Conservation (phyloP, 352 stramenopile genomes). For the Phytophthora macrochlamydospora region DNA sequence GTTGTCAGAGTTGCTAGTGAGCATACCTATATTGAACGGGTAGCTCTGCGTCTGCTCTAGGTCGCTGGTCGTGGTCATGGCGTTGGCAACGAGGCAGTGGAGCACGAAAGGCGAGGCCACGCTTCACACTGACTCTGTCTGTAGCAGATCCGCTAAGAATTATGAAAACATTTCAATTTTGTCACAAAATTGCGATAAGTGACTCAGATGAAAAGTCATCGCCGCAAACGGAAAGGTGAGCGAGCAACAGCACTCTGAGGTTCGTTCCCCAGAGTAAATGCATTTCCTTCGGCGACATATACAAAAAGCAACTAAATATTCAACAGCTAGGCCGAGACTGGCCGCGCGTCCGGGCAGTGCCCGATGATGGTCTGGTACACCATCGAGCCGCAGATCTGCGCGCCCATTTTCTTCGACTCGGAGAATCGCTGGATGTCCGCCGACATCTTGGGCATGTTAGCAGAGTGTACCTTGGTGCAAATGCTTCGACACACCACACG, state of each 20-base stretch:
- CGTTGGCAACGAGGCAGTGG: neutral
- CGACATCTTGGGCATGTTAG: constrained; percentile 20
- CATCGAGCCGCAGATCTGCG: constrained; percentile 35
- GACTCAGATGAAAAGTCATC: too few relatives aligned
- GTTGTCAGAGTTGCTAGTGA: too few relatives aligned
- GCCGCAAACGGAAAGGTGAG: neutral
- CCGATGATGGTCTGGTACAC: constrained; percentile 40
- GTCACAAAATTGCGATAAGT: too few relatives aligned
- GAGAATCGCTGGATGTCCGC: constrained; percentile 31
- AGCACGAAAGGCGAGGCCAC: neutral
- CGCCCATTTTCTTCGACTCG: constrained; percentile 39
- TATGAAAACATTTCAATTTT: too few relatives aligned
- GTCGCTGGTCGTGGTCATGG: constrained; percentile 3
- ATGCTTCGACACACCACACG: constrained; percentile 41
- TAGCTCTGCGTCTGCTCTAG: neutral
- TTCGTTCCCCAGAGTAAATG: neutral
- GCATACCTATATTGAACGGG: neutral
- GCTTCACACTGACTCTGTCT: too few relatives aligned
- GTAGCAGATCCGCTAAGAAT: too few relatives aligned
- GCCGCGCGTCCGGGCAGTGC: constrained; percentile 28
- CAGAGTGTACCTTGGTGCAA: constrained; percentile 42
- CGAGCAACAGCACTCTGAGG: neutral
- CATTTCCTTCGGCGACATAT: constrained; percentile 7
- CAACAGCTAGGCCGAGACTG: constrained; percentile 29
- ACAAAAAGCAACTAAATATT: constrained; percentile 35